These are phyloP conservation scores for Eucommia ulmoides DNA, from an alignment of 257 asterid genomes.

Conservation along the genomic window DNA sequence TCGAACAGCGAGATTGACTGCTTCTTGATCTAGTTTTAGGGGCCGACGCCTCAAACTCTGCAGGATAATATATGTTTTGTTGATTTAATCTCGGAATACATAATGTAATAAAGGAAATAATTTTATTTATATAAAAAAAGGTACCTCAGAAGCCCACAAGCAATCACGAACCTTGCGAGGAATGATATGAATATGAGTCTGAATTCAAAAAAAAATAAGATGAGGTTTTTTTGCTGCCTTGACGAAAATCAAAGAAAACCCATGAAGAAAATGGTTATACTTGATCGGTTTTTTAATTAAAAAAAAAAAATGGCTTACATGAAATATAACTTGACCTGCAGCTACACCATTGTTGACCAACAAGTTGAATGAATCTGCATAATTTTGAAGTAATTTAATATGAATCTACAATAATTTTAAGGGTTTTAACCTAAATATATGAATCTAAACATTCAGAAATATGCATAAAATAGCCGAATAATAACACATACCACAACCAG, in stretches of 20 bases:
- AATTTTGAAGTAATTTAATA: too few relatives aligned
- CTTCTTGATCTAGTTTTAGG: conserved; percentile 61
- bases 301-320: conserved; percentile 30
- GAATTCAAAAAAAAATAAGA: conserved; percentile 12
- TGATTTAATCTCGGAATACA: too few relatives aligned
- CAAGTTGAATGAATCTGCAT: conserved; percentile 89
- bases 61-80: too few relatives aligned
- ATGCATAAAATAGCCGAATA: too few relatives aligned
- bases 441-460: too few relatives aligned
- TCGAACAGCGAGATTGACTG: conserved; percentile 39
- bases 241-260: too few relatives aligned
- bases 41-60: conserved; percentile 52
- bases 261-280: not conserved
- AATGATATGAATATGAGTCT: conserved; percentile 96
- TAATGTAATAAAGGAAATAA: too few relatives aligned
- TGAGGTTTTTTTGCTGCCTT: too few relatives aligned
- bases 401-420: too few relatives aligned
- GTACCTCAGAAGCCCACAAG: conserved; percentile 91
- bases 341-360: conserved; percentile 90
- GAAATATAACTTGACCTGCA: conserved; percentile 91
- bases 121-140: too few relatives aligned
- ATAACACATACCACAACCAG: conserved; percentile 67
- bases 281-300: conserved; percentile 6
- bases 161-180: conserved; percentile 87
- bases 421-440: too few relatives aligned